Conservation (phyloP, 306 rosid genomes). For the Psophocarpus tetragonolobus region DNA sequence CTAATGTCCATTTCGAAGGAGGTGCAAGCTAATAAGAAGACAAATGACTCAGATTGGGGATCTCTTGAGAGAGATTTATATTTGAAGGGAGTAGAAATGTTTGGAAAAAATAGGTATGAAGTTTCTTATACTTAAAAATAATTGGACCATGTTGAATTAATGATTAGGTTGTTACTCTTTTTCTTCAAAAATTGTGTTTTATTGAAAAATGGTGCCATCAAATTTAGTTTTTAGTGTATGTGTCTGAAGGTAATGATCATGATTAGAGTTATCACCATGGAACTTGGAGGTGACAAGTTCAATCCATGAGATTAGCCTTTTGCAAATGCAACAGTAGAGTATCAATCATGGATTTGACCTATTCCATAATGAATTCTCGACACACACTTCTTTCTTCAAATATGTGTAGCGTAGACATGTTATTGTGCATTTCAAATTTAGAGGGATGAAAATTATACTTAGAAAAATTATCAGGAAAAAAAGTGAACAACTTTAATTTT, state of each 20-base stretch:
- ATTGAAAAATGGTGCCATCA: neutral
- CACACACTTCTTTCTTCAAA: too few relatives aligned
- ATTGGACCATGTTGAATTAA: neutral
- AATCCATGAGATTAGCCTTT: neutral
- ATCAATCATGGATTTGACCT: neutral
- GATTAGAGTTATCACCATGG: neutral
- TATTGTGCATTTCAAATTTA: too few relatives aligned
- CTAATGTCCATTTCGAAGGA: conserved; percentile 38
- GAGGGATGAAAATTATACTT: too few relatives aligned
- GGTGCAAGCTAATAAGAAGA: conserved; percentile 35
- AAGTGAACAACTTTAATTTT: too few relatives aligned
- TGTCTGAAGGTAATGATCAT: neutral
- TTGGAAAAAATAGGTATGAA: conserved; percentile 80
- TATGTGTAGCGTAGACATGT: neutral
- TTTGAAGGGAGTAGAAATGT: conserved; percentile 80
- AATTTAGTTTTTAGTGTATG: neutral
- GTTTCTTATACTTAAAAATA: conserved; percentile 10
- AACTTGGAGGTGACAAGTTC: neutral
- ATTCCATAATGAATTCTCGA: neutral
- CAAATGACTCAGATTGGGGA: conserved; percentile 57
- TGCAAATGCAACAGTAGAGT: neutral
- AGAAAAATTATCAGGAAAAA: too few relatives aligned
- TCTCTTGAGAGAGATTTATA: conserved; percentile 72
- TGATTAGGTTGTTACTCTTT: neutral
- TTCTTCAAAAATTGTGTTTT: neutral